These are phyloP conservation scores for Pichia nakasei DNA, from an alignment of 805 yeast species.

Conservation along the genomic window DNA sequence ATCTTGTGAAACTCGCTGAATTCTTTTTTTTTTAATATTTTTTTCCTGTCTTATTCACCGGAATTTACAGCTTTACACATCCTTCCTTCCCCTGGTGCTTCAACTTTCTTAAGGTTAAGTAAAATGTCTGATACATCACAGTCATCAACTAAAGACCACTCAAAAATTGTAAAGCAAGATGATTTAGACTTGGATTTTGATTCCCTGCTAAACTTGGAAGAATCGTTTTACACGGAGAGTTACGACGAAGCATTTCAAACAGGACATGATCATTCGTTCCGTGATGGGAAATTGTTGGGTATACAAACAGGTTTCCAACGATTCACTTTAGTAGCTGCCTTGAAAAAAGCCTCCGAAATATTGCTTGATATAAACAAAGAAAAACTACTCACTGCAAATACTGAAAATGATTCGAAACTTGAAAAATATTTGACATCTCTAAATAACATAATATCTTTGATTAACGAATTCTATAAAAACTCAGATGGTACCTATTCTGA, in stretches of 20 bases:
- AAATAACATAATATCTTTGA: not conserved
- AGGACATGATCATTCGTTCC: slow-evolving; percentile 47
- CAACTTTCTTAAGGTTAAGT: too few relatives aligned
- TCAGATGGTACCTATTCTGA: not conserved
- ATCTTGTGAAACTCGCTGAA: too few relatives aligned
- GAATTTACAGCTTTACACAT: too few relatives aligned
- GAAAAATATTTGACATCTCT: slow-evolving; percentile 1
- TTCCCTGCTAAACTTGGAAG: slow-evolving; percentile 51
- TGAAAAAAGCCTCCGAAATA: slow-evolving; percentile 35
- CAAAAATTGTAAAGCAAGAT: too few relatives aligned
- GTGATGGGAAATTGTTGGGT: slow-evolving; percentile 83
- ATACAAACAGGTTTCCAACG: slow-evolving; percentile 70
- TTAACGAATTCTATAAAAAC: not conserved
- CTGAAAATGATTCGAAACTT: not conserved
- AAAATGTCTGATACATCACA: not conserved
- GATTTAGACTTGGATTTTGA: slow-evolving; percentile 36
- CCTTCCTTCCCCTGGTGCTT: too few relatives aligned
- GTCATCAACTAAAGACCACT: not conserved
- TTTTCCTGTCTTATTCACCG: too few relatives aligned
- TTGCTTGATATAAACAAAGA: slow-evolving; percentile 5
- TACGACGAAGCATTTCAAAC: slow-evolving; percentile 59
- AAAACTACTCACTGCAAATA: not conserved
- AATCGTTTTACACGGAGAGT: slow-evolving; percentile 59
- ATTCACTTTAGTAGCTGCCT: slow-evolving; percentile 63
- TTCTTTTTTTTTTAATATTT: too few relatives aligned